Evolutionary conservation across 305 asterid genomes (phyloP).

Genomic region (Rubia tinctorum): DNA sequence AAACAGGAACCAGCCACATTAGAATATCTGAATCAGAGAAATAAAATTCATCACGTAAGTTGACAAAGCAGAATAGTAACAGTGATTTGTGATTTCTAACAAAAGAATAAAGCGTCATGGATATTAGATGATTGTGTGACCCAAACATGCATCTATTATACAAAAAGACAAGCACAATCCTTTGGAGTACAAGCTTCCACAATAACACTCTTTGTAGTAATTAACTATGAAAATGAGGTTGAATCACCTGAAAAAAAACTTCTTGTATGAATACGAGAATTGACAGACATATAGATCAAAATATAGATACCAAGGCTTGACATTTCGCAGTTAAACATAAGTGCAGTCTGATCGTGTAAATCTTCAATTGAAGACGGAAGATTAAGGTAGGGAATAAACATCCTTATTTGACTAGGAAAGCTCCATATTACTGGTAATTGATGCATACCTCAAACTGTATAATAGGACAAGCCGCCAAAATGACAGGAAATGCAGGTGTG

Average conservation of each 20-base stretch:
- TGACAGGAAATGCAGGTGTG: slow-evolving; percentile 79
- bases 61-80: background rate
- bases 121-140: background rate
- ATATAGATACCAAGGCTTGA: background rate
- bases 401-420: background rate
- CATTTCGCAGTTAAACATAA: background rate
- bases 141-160: background rate
- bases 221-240: background rate
- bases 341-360: background rate
- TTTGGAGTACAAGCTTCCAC: background rate
- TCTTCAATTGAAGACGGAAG: background rate
- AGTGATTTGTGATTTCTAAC: no score
- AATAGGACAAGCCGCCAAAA: slow-evolving; percentile 69
- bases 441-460: slow-evolving; percentile 81
- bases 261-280: background rate
- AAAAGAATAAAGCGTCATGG: background rate
- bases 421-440: background rate
- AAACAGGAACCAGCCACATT: background rate
- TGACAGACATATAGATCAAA: background rate
- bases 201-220: background rate
- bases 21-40: background rate
- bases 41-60: background rate
- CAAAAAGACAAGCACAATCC: background rate
- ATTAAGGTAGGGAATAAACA: background rate
- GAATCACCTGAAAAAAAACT: background rate